Evolutionary conservation across 2,329 filamentous ascomycete genomes (phyloP).

Genomic region (Calonectria henricotiae): DNA sequence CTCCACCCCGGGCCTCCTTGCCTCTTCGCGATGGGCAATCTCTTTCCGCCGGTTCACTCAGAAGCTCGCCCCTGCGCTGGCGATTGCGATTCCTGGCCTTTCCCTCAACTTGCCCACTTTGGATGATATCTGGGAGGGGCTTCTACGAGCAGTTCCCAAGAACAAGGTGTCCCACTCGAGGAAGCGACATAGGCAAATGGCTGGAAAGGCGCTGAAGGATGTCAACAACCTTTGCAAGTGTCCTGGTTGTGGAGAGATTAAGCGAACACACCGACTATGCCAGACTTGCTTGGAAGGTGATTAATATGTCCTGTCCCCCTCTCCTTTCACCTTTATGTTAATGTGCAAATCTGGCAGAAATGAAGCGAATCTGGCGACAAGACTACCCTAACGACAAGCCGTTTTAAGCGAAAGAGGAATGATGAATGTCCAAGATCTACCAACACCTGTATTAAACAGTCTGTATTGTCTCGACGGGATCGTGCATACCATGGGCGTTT

Average conservation of each 20-base stretch:
- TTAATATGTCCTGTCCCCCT: conserved; percentile 52
- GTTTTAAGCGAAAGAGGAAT: conserved; percentile 48
- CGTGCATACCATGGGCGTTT: conserved; percentile 58
- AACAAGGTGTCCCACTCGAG: conserved; percentile 99
- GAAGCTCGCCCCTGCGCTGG: conserved; percentile 69
- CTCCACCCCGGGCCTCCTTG: conserved; percentile 61
- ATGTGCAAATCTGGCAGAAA: conserved; percentile 57
- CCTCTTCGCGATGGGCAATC: conserved; percentile 63
- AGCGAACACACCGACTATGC: conserved; percentile 92
- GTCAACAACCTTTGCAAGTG: conserved; percentile 90
- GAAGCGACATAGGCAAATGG: conserved; percentile 93
- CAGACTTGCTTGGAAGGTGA: conserved; percentile 88
- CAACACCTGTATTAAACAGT: conserved; percentile 52
- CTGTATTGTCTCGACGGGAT: conserved; percentile 54
- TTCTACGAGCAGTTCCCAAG: conserved; percentile 94
- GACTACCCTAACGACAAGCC: conserved; percentile 58
- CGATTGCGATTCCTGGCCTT: conserved; percentile 75
- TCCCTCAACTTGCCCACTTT: conserved; percentile 72
- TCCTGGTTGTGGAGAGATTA: conserved; percentile 88
- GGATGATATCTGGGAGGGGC: conserved; percentile 91
- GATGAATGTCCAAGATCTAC: conserved; percentile 45
- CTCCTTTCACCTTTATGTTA: conserved; percentile 18
- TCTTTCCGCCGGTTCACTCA: conserved; percentile 65
- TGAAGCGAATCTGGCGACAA: conserved; percentile 64
- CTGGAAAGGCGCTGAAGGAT: conserved; percentile 95